Evolutionary conservation across 352 stramenopile species (phyloP).

Genomic region (Phytopythium cucurbitacearum): DNA sequence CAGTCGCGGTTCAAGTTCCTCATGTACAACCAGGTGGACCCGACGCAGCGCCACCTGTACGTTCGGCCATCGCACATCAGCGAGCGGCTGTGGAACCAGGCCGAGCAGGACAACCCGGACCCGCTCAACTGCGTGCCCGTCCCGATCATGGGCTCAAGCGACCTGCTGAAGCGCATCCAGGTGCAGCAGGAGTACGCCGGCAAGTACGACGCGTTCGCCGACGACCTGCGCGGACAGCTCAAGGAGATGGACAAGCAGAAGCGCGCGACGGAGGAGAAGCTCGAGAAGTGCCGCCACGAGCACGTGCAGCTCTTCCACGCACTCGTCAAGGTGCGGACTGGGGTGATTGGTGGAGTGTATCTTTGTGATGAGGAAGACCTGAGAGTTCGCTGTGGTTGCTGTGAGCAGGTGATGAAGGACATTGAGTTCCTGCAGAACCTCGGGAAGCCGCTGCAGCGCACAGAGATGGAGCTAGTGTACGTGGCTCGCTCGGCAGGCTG

Average conservation of each 20-base stretch:
- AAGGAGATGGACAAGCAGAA: constrained; percentile 82
- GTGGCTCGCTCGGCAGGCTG: constrained; percentile 9
- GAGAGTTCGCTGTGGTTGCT: neutral
- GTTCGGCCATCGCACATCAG: constrained; percentile 75
- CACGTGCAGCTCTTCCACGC: constrained; percentile 82
- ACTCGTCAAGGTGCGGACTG: constrained; percentile 53
- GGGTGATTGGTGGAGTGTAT: neutral
- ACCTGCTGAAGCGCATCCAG: constrained; percentile 80
- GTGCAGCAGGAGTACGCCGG: constrained; percentile 74
- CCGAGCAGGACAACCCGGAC: constrained; percentile 84
- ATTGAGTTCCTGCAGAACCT: constrained; percentile 85
- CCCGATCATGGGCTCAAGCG: constrained; percentile 71
- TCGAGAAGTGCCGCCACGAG: constrained; percentile 81
- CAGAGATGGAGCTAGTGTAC: constrained; percentile 78
- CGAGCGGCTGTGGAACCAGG: constrained; percentile 82
- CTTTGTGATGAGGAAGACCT: neutral
- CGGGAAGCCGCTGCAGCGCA: constrained; percentile 74
- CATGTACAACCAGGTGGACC: constrained; percentile 87
- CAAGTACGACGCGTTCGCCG: constrained; percentile 80
- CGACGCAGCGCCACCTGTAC: constrained; percentile 78
- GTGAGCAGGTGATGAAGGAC: constrained; percentile 72
- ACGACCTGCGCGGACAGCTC: constrained; percentile 68
- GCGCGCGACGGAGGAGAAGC: constrained; percentile 76
- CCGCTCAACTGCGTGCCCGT: constrained; percentile 74
- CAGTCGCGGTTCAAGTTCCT: constrained; percentile 89